phyloP scores from a whole-genome alignment of 306 rosid genomes.

The Cicer chorassanicum region DNA sequence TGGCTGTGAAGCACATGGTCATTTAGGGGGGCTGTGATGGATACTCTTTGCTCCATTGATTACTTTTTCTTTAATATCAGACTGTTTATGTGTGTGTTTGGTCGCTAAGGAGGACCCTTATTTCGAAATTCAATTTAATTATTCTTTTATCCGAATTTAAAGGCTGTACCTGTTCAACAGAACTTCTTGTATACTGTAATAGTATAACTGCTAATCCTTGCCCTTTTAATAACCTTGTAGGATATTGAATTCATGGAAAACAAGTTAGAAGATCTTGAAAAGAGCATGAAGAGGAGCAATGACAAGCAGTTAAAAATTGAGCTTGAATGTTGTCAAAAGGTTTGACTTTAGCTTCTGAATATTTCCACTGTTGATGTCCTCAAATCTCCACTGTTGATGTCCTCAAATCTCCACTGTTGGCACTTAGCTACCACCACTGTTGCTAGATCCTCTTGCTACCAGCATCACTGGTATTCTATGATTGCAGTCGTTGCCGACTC shows the following conservation, averaged over 20 bases:
- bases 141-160: background rate
- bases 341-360: slow-evolving; percentile 42
- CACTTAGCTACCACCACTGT: no score
- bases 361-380: no score
- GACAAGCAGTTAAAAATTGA: slow-evolving; percentile 94
- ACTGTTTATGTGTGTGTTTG: background rate
- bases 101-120: background rate
- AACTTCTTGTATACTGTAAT: slow-evolving; percentile 32
- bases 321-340: slow-evolving; percentile 86
- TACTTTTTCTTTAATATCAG: background rate
- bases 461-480: no score
- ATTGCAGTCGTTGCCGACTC: no score
- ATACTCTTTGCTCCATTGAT: slow-evolving; percentile 11
- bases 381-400: no score
- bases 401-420: no score
- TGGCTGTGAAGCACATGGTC: background rate
- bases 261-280: slow-evolving; percentile 85
- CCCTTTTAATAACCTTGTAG: slow-evolving; percentile 47
- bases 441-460: no score
- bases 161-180: background rate
- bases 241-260: slow-evolving; percentile 89
- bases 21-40: background rate
- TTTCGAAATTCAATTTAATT: slow-evolving; percentile 21
- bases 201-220: slow-evolving; percentile 30
- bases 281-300: slow-evolving; percentile 99